Evolutionary conservation across 139 green algal species (phyloP), one percentile per base, ranked within the genome.

Genomic region (Chlorokybus atmophyticus): DNA sequence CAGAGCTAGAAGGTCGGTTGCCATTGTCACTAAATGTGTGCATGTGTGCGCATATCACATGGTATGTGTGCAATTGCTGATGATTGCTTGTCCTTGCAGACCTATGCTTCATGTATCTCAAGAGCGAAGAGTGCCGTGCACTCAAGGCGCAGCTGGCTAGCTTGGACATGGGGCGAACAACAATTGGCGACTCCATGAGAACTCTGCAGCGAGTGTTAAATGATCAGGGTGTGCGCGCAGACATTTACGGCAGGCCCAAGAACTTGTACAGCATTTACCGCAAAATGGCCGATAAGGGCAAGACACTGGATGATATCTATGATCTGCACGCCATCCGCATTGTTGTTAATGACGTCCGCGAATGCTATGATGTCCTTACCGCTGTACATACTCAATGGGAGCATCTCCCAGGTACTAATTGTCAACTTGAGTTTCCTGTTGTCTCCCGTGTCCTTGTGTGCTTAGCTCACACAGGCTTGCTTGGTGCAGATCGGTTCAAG

Each of bases 1-100:
- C 85, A 0, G 76, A 92, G 68, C 75, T 97, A 40, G 89, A 97
- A 60, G 87, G 93, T n/a, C n/a, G n/a, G n/a, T n/a, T n/a, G n/a
- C n/a, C n/a, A n/a, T n/a, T n/a, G n/a, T 59, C 48, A 83, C 17
- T 73, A 67, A 19, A 93, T 94, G 59, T 51, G 73, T 7, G 83
- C 92, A 29, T 57, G 85, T 29, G 67, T 92, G 54, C 84, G n/a
- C 6, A 21, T 52, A 21, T n/a, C 42, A 21, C 10, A 52, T 32
- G 29, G 10, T 44, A 14, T 10, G 10, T 44, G 35, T 44, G 35
- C 35, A n/a, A n/a, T n/a, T n/a, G n/a, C n/a, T n/a, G n/a, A n/a
- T 44, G 35, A 10, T 14, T 42, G 5, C 35, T 21, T 44, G 35
- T 44, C 10, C 35, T 14, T 44, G 35, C 35, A 44, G 63, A 71